Conservation (phyloP, 2,329 filamentous ascomycete genomes). For the Aspergillus tanneri region DNA sequence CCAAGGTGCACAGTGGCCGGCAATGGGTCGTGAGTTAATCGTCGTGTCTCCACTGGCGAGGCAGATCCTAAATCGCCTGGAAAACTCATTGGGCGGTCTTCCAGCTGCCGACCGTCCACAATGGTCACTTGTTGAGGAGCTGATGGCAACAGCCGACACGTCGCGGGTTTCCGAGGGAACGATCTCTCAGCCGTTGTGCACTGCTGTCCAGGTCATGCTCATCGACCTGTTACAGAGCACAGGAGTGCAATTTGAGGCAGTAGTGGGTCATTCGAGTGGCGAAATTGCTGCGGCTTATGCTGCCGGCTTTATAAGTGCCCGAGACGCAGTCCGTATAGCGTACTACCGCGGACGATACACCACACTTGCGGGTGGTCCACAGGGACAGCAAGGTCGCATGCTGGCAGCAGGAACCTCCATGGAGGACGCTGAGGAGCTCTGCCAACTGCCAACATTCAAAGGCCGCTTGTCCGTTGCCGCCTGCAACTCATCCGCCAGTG, state of each 20-base stretch:
- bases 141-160: conserved; percentile 11
- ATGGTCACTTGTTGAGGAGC: conserved; percentile 23
- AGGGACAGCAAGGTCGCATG: conserved; percentile 42
- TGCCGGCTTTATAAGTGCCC: conserved; percentile 43
- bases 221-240: conserved; percentile 29
- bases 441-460: conserved; percentile 26
- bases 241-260: conserved; percentile 36
- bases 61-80: conserved; percentile 11
- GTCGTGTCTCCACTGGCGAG: conserved; percentile 15
- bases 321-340: conserved; percentile 47
- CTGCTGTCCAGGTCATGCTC: conserved; percentile 30
- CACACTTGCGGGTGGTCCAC: too few relatives aligned
- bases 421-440: conserved; percentile 38
- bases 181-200: conserved; percentile 27
- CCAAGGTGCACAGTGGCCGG: conserved; percentile 35
- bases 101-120: conserved; percentile 22
- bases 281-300: conserved; percentile 55
- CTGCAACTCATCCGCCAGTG: conserved; percentile 41
- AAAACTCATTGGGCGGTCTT: conserved; percentile 18
- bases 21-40: conserved; percentile 27
- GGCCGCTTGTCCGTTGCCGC: conserved; percentile 35
- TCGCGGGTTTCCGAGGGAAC: conserved; percentile 22
- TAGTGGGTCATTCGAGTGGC: conserved; percentile 52
- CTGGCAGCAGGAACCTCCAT: conserved; percentile 45
- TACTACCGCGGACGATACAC: conserved; percentile 54